These are phyloP conservation scores for Kazachstania psychrophila DNA, from an alignment of 805 yeast species.

Conservation along the genomic window DNA sequence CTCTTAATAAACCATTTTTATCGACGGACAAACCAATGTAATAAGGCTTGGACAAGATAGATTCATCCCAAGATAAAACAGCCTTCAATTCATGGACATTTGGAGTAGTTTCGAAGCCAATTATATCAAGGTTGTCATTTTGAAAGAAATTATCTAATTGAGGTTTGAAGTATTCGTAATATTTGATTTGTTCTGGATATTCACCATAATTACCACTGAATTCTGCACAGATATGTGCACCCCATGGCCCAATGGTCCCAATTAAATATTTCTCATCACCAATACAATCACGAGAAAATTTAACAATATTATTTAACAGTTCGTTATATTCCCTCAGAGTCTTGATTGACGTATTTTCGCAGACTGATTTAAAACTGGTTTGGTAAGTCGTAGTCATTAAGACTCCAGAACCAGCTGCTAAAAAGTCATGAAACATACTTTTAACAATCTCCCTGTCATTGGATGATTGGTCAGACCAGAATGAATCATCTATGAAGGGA, in stretches of 20 bases:
- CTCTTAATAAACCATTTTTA: slow-evolving; percentile 35
- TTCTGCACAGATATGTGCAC: slow-evolving; percentile 60
- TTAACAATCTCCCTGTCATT: slow-evolving; percentile 35
- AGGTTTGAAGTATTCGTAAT: slow-evolving; percentile 25
- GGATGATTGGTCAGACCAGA: slow-evolving; percentile 16
- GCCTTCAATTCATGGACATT: slow-evolving; percentile 46
- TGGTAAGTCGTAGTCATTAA: slow-evolving; percentile 54
- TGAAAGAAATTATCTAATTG: slow-evolving; percentile 44
- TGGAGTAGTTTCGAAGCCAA: slow-evolving; percentile 71
- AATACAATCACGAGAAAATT: slow-evolving; percentile 16
- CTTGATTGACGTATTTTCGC: slow-evolving; percentile 21
- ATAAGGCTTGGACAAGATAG: slow-evolving; percentile 33
- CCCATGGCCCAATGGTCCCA: slow-evolving; percentile 73
- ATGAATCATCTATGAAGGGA: slow-evolving; percentile 32
- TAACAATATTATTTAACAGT: slow-evolving; percentile 15
- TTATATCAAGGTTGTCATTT: slow-evolving; percentile 39
- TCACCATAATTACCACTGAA: slow-evolving; percentile 57
- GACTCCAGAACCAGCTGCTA: slow-evolving; percentile 46
- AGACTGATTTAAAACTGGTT: slow-evolving; percentile 36
- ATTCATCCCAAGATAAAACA: slow-evolving; percentile 34
- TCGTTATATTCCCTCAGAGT: slow-evolving; percentile 17
- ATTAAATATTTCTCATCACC: slow-evolving; percentile 18
- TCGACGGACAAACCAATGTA: slow-evolving; percentile 38
- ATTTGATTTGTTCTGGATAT: slow-evolving; percentile 21
- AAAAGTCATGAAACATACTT: slow-evolving; percentile 42